Base-by-base conservation (phyloP, 805 yeast genomes). In the Saturnispora zaruensis region DNA sequence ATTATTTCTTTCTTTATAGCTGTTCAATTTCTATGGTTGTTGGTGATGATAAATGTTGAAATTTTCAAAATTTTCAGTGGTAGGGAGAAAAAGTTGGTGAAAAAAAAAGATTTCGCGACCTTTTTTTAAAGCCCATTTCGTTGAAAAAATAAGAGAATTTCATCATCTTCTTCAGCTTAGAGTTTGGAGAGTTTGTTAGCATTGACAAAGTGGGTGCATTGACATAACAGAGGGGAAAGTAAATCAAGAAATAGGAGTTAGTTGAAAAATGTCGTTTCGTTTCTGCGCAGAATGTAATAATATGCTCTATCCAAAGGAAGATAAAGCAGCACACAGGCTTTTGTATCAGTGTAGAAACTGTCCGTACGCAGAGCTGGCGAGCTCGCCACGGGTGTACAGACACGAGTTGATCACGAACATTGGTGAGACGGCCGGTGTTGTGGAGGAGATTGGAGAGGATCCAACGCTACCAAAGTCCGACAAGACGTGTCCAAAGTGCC, bases 381-480 rank as follows among this genome's bases (percentile, higher is more conserved):
- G 82, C 50, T 79, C 85, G 57, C 83, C 96, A 30, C 78, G 84
- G 63, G 96, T 93, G 36, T 88, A 87, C 66, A 76, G 97, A 57
- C 95, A 93, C 66, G 98, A 93, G 69, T 76, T 91, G 69, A 84
- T 88, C 57, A 80, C 97, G 13, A 84, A 86, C 60, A 87, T 91
- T 56, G 96, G 87, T 62, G 97, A 87, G 64, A 91, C 96, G 2
- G 98, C 98, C 1, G 98, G 98, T 59, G 96, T 87, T 48, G 96
- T 93, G 37, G 90, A 87, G 64, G 98, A 91, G 66, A 86, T 93
- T 57, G 97, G 96, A 1, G 75, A 83, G 23, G 99, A 93, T 67
- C 98, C 98, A n/a, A 93, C 99, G 2, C 81, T 93, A 63, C 99
- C 99, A 49, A 76, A 97, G 56, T 85, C 96, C 1, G 93, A 91